Percentiles rank a stretch among this genome's conserved stretches.
phyloP scores from a whole-genome alignment of 352 stramenopile species.

The Halophytophthora polymorphica region DNA sequence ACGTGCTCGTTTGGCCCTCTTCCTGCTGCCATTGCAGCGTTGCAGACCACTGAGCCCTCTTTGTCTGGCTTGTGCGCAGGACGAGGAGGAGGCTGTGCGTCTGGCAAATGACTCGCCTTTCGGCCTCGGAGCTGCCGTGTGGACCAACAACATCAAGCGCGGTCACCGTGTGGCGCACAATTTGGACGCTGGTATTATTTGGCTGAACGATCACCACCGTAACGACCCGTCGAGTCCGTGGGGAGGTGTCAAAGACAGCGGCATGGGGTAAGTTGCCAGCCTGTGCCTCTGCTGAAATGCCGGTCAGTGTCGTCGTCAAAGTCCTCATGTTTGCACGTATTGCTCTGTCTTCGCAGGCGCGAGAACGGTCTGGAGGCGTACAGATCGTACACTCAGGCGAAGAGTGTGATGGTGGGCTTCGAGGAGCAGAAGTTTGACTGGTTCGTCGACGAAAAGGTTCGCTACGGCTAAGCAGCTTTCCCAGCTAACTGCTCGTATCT shows the following conservation, averaged over 20 bases:
- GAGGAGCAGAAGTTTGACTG: constrained; percentile 70
- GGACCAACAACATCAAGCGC: constrained; percentile 72
- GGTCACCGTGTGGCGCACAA: constrained; percentile 78
- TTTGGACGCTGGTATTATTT: constrained; percentile 89
- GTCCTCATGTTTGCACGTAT: background rate
- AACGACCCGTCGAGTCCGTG: constrained; percentile 62
- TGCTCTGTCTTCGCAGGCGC: constrained; percentile 33
- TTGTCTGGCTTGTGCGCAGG: constrained; percentile 6
- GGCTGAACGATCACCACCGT: constrained; percentile 84
- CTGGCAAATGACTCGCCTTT: constrained; percentile 81
- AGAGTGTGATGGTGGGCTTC: constrained; percentile 66
- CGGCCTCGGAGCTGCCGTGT: constrained; percentile 85
- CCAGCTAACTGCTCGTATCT: too few relatives aligned
- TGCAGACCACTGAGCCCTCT: background rate
- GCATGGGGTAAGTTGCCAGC: constrained; percentile 39
- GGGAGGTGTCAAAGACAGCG: constrained; percentile 69
- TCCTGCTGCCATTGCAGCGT: too few relatives aligned
- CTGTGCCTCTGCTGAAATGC: background rate
- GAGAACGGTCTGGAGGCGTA: constrained; percentile 83
- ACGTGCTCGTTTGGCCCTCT: background rate
- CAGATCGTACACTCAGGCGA: constrained; percentile 74
- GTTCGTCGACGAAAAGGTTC: constrained; percentile 59
- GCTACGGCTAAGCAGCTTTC: constrained; percentile 40
- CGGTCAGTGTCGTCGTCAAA: background rate
- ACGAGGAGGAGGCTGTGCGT: constrained; percentile 68